Conservation (phyloP, 2,329 filamentous ascomycete species). For the Stemphylium lycopersici region DNA sequence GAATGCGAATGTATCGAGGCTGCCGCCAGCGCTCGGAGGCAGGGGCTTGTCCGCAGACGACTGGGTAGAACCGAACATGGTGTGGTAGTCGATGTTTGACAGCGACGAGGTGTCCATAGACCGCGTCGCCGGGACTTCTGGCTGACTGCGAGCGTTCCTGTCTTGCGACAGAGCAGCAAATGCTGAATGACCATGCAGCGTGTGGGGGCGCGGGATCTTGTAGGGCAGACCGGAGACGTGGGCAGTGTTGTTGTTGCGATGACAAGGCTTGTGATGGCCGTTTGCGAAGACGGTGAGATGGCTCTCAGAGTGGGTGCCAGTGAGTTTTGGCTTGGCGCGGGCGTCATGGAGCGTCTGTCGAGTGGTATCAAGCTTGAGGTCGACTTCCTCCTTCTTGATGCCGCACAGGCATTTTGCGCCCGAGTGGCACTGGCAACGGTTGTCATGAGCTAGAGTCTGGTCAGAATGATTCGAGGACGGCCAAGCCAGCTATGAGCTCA, state of each 20-base stretch:
- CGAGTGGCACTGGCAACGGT: conserved; percentile 61
- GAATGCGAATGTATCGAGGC: conserved; percentile 37
- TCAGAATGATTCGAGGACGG: conserved; percentile 38
- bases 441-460: conserved; percentile 44
- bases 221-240: conserved; percentile 69
- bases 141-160: conserved; percentile 30
- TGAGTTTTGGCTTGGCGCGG: conserved; percentile 62
- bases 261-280: conserved; percentile 68
- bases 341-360: conserved; percentile 52
- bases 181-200: conserved; percentile 41
- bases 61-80: conserved; percentile 43
- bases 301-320: conserved; percentile 64
- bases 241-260: conserved; percentile 68
- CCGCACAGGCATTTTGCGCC: conserved; percentile 67
- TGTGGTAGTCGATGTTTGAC: conserved; percentile 46
- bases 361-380: conserved; percentile 53
- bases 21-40: conserved; percentile 34
- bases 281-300: conserved; percentile 67
- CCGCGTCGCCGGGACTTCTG: conserved; percentile 33
- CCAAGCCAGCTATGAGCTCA: conserved; percentile 44
- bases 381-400: conserved; percentile 61
- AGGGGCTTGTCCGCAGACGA: conserved; percentile 35
- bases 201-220: conserved; percentile 60
- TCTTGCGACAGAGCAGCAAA: conserved; percentile 36
- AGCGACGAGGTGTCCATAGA: conserved; percentile 46